Conservation (phyloP, 1,139 yeast genomes). For the Lodderomyces elongisporus region DNA sequence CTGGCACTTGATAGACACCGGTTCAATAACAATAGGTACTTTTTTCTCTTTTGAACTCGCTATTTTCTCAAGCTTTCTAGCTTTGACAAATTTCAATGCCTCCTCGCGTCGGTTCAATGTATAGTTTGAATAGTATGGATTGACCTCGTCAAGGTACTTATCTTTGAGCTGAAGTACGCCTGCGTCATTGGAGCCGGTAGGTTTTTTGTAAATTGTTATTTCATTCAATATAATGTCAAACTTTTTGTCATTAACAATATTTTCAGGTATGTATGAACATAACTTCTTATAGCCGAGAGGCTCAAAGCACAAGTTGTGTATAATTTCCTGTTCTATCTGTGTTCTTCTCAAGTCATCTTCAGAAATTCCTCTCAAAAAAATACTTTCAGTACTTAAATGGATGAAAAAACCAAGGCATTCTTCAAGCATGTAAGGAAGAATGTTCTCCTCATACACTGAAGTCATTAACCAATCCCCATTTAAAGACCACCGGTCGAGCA, state of each 20-base stretch:
- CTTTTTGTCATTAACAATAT: slow-evolving; percentile 61
- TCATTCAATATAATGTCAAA: slow-evolving; percentile 66
- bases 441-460: slow-evolving; percentile 36
- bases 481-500: slow-evolving; percentile 70
- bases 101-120: slow-evolving; percentile 76
- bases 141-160: slow-evolving; percentile 49
- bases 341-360: slow-evolving; percentile 49
- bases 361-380: slow-evolving; percentile 48
- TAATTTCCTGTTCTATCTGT: slow-evolving; percentile 61
- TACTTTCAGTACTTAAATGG: slow-evolving; percentile 63
- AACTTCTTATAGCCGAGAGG: slow-evolving; percentile 70
- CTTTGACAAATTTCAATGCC: slow-evolving; percentile 55
- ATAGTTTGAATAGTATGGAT: slow-evolving; percentile 81
- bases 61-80: slow-evolving; percentile 27
- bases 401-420: slow-evolving; percentile 73
- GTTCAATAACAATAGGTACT: slow-evolving; percentile 51
- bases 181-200: slow-evolving; percentile 57
- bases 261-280: slow-evolving; percentile 68
- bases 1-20: slow-evolving; percentile 26
- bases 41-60: slow-evolving; percentile 34
- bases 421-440: slow-evolving; percentile 61
- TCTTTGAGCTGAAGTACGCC: slow-evolving; percentile 69
- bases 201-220: slow-evolving; percentile 59
- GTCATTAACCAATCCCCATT: slow-evolving; percentile 41
- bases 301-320: slow-evolving; percentile 74